Conservation (phyloP, 2,329 filamentous ascomycete species). For the Colletotrichum trifolii region DNA sequence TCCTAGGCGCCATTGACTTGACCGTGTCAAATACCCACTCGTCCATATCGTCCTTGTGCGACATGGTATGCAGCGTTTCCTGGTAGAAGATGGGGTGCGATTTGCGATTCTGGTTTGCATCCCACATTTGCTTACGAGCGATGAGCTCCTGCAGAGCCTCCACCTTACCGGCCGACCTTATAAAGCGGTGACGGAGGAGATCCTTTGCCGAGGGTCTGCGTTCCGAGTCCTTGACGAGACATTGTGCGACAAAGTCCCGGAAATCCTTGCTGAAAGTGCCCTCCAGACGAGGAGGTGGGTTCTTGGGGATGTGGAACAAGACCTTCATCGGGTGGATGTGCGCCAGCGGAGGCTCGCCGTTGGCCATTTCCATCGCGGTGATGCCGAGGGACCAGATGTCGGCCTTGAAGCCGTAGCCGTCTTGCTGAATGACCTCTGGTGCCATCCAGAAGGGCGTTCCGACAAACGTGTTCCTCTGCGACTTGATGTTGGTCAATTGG, state of each 20-base stretch:
- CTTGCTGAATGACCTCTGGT: constrained; percentile 91
- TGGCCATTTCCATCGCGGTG: constrained; percentile 88
- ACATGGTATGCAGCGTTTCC: constrained; percentile 83
- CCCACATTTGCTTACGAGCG: constrained; percentile 83
- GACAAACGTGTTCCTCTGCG: constrained; percentile 96
- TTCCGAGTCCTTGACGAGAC: constrained; percentile 92
- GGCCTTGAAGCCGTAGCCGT: constrained; percentile 85
- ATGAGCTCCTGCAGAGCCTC: constrained; percentile 91
- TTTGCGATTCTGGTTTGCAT: constrained; percentile 76
- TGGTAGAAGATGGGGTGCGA: constrained; percentile 89
- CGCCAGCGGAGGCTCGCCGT: constrained; percentile 89
- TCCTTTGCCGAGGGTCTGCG: constrained; percentile 86
- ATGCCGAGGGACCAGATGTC: constrained; percentile 95
- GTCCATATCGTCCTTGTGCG: constrained; percentile 75
- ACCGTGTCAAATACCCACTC: constrained; percentile 98
- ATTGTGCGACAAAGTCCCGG: constrained; percentile 92
- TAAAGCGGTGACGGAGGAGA: constrained; percentile 87
- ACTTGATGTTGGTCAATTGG: constrained; percentile 97
- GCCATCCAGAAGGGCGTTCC: constrained; percentile 99
- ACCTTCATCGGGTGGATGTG: constrained; percentile 94
- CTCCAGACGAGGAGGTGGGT: constrained; percentile 84
- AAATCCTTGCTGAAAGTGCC: constrained; percentile 90
- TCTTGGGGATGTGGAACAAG: constrained; percentile 90
- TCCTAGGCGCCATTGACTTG: constrained; percentile 75
- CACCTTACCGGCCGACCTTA: constrained; percentile 86